phyloP scores from a whole-genome alignment of 2,329 filamentous ascomycete species.

The Diaporthe vexans region DNA sequence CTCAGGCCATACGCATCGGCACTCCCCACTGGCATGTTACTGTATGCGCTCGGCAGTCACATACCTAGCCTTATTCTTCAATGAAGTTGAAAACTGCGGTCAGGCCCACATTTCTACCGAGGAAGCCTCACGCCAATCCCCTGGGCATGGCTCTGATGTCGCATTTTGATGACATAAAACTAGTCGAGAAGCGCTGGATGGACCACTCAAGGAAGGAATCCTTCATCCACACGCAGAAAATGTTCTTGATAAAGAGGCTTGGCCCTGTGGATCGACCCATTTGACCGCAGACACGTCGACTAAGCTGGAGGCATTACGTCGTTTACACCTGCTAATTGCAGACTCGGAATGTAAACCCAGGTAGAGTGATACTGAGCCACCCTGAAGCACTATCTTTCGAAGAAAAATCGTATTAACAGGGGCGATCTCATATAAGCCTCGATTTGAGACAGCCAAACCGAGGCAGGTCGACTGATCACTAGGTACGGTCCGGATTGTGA shows the following conservation, averaged over 20 bases:
- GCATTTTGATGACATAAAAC: background rate
- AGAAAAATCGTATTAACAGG: background rate
- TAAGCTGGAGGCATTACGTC: too few species aligned
- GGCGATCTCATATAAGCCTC: background rate
- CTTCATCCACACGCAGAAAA: background rate
- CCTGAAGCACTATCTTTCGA: background rate
- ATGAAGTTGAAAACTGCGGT: background rate
- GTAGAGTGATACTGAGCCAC: background rate
- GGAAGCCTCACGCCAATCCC: background rate
- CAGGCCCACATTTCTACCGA: background rate
- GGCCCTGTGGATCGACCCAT: background rate
- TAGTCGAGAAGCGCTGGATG: background rate
- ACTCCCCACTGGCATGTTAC: background rate
- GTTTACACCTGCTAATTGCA: background rate
- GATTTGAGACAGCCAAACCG: background rate
- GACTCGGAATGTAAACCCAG: background rate
- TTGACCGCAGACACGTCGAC: background rate
- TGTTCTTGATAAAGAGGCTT: background rate
- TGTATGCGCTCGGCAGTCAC: background rate
- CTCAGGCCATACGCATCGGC: too few species aligned
- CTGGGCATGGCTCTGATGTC: background rate
- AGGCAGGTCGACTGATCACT: background rate
- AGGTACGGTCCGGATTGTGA: background rate
- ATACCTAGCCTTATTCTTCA: background rate
- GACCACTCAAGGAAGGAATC: background rate